phyloP scores from a whole-genome alignment of 2,329 filamentous ascomycete genomes.

The Neoascochyta sp. region DNA sequence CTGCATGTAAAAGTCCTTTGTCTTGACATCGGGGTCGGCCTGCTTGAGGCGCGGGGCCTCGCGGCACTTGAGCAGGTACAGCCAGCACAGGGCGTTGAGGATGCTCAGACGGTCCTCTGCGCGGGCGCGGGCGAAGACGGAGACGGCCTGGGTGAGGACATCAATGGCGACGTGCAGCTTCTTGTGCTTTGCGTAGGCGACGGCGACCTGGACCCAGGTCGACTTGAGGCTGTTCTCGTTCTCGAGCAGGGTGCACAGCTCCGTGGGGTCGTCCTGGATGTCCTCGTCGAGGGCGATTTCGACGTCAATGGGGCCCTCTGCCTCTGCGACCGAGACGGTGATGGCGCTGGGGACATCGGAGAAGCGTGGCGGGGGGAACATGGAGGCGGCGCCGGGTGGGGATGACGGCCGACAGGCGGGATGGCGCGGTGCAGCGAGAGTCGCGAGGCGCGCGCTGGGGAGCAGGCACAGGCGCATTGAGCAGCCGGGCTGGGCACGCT shows the following conservation, averaged over 20 bases:
- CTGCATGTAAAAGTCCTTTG: slow-evolving; percentile 90
- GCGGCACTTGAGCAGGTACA: slow-evolving; percentile 85
- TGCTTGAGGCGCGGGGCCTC: slow-evolving; percentile 67
- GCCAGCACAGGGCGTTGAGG: slow-evolving; percentile 81
- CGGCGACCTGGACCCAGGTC: slow-evolving; percentile 96
- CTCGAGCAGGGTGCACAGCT: slow-evolving; percentile 91
- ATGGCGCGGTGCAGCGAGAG: slow-evolving; percentile 1
- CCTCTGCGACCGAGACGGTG: slow-evolving; percentile 60
- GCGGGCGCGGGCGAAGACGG: slow-evolving; percentile 65
- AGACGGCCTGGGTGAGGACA: slow-evolving; percentile 67
- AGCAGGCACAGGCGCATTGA: too few species aligned
- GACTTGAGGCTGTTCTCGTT: slow-evolving; percentile 87
- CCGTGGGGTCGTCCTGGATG: slow-evolving; percentile 86
- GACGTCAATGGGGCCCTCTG: slow-evolving; percentile 67
- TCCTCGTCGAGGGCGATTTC: slow-evolving; percentile 85
- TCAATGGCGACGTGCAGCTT: slow-evolving; percentile 81
- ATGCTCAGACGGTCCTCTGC: slow-evolving; percentile 82
- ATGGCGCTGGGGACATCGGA: slow-evolving; percentile 61
- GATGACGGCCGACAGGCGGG: slow-evolving; percentile 51
- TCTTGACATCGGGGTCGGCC: slow-evolving; percentile 61
- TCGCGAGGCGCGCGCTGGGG: too few species aligned
- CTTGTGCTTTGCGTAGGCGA: slow-evolving; percentile 93
- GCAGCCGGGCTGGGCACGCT: too few species aligned
- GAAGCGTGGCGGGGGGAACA: slow-evolving; percentile 49
- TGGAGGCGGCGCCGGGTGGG: slow-evolving; percentile 39